Base-by-base conservation (phyloP, 2,329 filamentous ascomycete species). In the Aspergillus pseudoglaucus region DNA sequence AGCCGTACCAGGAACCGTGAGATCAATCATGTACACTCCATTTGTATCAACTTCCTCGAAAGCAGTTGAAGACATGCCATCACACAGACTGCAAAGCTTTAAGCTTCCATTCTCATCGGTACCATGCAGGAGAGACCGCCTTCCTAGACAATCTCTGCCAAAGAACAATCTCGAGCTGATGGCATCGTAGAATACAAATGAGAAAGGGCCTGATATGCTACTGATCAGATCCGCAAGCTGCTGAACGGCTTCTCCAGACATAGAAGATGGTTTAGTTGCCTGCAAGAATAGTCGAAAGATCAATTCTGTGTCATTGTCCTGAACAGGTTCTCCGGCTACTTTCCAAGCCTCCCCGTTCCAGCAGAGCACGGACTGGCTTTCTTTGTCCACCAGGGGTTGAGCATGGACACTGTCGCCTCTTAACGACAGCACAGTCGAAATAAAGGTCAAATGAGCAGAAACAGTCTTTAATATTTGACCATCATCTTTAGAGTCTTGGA, bases 311-410 rank as follows among this genome's bases (percentile, higher is more conserved):
- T 98, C 93, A 62, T 95, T 96, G 48, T 83, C 87, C 32, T 59
- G 51, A 5, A 95, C 74, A 1, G 66, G 59, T 8, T 76, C 58
- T 30, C 76, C 77, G 7, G 68, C 70, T 44, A 95, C 76, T 48
- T 79, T 84, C 93, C 93, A 98, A 1, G 90, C 91, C 65, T 98
- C 93, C 39, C 93, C 93, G 62, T 98, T 98, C 93, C 93, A 98
- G 76, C 91, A 96, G 2, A 98, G 75, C 1, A 88, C 74, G 1
- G 85, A 88, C 3, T 77, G 75, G 0, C 77, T 77, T 0, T 58
- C 53, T 2, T 62, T 33, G 54, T 85, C 79, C 38, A 78, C 66
- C 3, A 95, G 78, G 2, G 93, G 93, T 65, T 97, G 93, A 30
- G 71, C 64, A 6, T 84, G 81, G 44, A 93, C 63, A 52, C 80